Evolutionary conservation across 805 yeast species (phyloP), one percentile per base, ranked within the genome.

Genomic region (Allodekkera sacchari): DNA sequence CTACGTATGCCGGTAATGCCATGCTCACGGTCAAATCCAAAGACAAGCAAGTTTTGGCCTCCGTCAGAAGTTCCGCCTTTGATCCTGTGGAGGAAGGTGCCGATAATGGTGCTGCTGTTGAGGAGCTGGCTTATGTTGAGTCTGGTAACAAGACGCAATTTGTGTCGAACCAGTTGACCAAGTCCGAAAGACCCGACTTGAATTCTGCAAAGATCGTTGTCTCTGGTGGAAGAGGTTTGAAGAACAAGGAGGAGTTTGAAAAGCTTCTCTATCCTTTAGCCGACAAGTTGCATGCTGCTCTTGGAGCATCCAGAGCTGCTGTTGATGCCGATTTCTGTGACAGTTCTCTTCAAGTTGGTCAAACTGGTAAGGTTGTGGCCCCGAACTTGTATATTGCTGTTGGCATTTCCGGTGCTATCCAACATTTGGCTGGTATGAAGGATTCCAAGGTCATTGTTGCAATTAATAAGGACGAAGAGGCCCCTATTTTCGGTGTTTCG

Each of bases 341-440:
- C 53, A 92, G 89, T 63, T 87, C 97, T 7, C 69, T 89, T 47
- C 98, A 89, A 61, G 88, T 89, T 39, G 98, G 98, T 34, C 98
- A 89, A 63, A 89, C 98, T 7, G 98, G 98, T 47, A 92, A 92
- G 58, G 88, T 88, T 33, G 94, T 92, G 21, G 97, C 97, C 6
- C 98, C 98, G 25, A 95, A 88, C 25, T 68, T 88, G 41, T 92
- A 92, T 55, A 60, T 92, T 28, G 97, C 96, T 3, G 77, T 88
- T 25, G 98, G 98, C 42, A 74, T 92, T 36, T 82, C 95, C 14
- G 98, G 98, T 40, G 98, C 98, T 20, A 89, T 89, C 50, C 98
- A 89, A 63, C 98, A 89, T 61, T 65, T 92, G 50, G 98, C 98
- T 2, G 98, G 98, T 43, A 89, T 89, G 96, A 89, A 88, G 61